Evolutionary conservation across 495 filamentous ascomycete species (phyloP), one percentile per base, ranked within the genome.

Genomic region (Clavariopsis aquatica): DNA sequence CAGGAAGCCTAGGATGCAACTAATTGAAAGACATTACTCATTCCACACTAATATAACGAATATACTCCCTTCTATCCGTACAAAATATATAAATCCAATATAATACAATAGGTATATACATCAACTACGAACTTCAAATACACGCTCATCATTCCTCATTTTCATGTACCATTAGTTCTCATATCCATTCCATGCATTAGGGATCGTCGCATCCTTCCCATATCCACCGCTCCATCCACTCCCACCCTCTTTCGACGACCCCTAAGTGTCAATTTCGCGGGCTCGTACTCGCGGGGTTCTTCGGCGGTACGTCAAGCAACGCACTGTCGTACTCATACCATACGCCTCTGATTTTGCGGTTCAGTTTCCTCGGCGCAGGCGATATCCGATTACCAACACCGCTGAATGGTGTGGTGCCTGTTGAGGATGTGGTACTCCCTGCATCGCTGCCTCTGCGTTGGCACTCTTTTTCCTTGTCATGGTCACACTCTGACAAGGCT

Each of bases 311-410:
- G 23, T 64, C 43, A 41, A 49, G 27, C 9, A 28, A 10, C 29
- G 49, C 41, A n/a, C 24, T 46, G 34, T 67, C 64, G 22, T 67
- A 67, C 45, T 67, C 64, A 45, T 67, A 67, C 64, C 64, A 67
- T 10, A 67, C 64, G 57, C 64, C 58, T 45, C 62, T 62, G 22
- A 67, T 49, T 45, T 34, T 57, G 3, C 64, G 9, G 49, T 67
- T 67, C 41, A 67, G 45, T 31, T 67, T 67, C 20, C 64, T 22
- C 27, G 64, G 64, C 41, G 64, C 52, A 2, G 64, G 64, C 0
- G 26, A 34, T n/a, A 66, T 66, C 1, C 49, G 31, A 28, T 60
- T 66, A 1, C 23, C 57, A 2, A 47, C 12, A 3, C 23, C 1
- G 24, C 63, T 60, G 22, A 60, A 60, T 2, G 63, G 24, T 7